Base-by-base conservation (phyloP, 2,329 filamentous ascomycete species). In the Rachicladosporium sp. region DNA sequence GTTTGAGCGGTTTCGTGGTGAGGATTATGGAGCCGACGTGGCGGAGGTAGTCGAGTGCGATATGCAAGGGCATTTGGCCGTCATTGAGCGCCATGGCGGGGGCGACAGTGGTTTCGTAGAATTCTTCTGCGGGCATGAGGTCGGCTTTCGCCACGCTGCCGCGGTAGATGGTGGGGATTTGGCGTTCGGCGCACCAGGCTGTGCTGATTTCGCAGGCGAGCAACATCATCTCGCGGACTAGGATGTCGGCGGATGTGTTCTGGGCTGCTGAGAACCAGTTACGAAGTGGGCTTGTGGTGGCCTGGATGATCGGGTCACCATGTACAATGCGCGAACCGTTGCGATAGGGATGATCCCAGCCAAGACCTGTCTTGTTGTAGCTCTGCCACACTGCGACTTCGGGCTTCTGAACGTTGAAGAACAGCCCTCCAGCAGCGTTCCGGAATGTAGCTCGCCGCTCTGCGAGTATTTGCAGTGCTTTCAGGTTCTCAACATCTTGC, bases 181-280 rank as follows among this genome's bases (percentile, higher is more conserved):
- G 55, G 11, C 71, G 61, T 32, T 70, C 65, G n/a, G 57, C 54
- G 47, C 68, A 71, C 70, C 70, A 76, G 9, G 54, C 48, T 10
- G 63, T 71, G 6, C 65, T 67, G n/a, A 68, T 57, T 36, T 69
- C 63, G 40, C 66, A 65, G 10, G 70, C 74, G 13, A 78, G 54
- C 43, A 76, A 57, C 76, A 80, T 80, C 29, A 65, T 48, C 36
- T 71, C 63, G 60, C 59, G 46, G 55, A 66, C 43, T 44, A 62
- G 55, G 15, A 60, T 52, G 12, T 50, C 51, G 32, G 43, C 42
- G 4, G 45, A 40, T 11, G 38, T 19, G 34, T 43, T 38, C 15
- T 37, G 37, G 19, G 35, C 33, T 1, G 48, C 31, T 13, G 44
- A 37, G 42, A 60, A 57, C 49, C 52, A 55, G 43, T 59, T 56